A percentile compares a stretch with the other conserved stretches of the same genome.
Evolutionary conservation across 2,329 filamentous ascomycete species (phyloP).

Genomic region (Phialocephala subalpina): DNA sequence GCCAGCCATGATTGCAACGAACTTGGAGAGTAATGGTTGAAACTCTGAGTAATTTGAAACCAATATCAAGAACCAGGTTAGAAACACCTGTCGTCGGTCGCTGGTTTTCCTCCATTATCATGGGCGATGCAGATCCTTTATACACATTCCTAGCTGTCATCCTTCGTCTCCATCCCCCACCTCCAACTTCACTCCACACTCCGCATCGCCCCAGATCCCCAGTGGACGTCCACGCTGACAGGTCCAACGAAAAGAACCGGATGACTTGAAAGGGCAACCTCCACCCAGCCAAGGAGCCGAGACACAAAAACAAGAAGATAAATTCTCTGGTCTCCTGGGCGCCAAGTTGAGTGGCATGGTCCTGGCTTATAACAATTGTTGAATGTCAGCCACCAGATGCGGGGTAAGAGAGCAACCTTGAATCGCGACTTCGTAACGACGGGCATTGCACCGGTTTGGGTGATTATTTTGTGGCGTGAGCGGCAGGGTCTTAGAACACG

Average conservation of each 20-base stretch:
- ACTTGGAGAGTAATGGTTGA: neutral
- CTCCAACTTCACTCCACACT: neutral
- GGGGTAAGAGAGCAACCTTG: neutral
- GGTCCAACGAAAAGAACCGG: neutral
- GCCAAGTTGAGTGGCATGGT: neutral
- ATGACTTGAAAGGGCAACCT: neutral
- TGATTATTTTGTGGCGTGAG: neutral
- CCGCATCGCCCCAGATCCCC: neutral
- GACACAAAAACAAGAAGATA: constrained; percentile 7
- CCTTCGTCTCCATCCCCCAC: neutral
- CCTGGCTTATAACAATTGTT: neutral
- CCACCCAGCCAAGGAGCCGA: neutral
- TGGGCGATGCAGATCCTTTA: neutral
- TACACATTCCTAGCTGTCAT: neutral
- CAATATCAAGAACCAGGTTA: too few species aligned
- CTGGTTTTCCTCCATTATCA: neutral
- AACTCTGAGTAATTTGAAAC: neutral
- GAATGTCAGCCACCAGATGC: neutral
- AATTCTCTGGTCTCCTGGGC: constrained; percentile 8
- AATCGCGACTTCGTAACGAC: neutral
- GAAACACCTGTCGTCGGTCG: neutral
- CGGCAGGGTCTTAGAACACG: neutral
- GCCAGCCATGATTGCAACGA: constrained; percentile 51
- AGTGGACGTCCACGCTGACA: neutral
- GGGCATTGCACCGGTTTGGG: neutral